Percentiles rank a stretch among this genome's conserved stretches.
Evolutionary conservation across 345 rosid genomes (phyloP).

Genomic region (Zanthoxylum bungeanum): DNA sequence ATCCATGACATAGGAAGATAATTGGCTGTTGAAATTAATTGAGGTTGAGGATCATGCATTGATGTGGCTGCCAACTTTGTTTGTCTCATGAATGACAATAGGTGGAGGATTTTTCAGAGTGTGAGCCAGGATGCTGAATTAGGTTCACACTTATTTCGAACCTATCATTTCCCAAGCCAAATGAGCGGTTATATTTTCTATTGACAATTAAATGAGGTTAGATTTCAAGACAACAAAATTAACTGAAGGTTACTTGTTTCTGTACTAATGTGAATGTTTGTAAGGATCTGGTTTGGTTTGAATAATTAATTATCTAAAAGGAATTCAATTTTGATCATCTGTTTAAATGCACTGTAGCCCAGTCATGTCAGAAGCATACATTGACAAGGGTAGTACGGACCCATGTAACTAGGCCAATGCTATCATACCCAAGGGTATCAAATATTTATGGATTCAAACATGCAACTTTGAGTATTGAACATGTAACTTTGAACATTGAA

Average conservation of each 20-base stretch:
- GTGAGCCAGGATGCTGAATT: background rate
- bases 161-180: background rate
- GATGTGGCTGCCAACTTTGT: background rate
- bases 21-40: background rate
- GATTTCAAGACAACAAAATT: background rate
- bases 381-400: constrained; percentile 25
- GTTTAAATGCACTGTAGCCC: background rate
- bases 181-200: background rate
- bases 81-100: background rate
- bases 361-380: constrained; percentile 27
- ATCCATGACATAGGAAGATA: background rate
- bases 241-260: background rate
- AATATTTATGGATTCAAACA: too few species aligned
- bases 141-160: background rate
- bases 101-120: background rate
- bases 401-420: too few species aligned
- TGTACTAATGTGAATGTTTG: background rate
- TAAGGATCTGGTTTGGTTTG: background rate
- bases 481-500: too few species aligned
- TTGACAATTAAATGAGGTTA: background rate
- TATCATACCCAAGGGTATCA: too few species aligned
- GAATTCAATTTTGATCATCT: background rate
- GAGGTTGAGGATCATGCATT: background rate
- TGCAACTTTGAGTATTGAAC: too few species aligned
- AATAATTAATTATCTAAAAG: background rate